Conservation (phyloP, 805 yeast species). For the Starmerella bacillaris region DNA sequence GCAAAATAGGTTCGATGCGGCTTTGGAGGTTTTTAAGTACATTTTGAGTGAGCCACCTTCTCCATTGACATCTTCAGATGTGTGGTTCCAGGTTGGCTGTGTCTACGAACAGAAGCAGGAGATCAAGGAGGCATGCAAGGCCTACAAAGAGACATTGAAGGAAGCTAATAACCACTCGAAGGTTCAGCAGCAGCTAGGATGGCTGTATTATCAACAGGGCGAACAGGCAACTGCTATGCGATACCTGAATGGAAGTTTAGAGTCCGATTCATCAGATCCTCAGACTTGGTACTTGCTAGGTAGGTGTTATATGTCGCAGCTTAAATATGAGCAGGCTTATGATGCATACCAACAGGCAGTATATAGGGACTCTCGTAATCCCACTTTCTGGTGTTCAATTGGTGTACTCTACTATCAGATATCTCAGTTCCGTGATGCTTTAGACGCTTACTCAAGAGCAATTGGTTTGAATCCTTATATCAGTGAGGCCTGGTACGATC, state of each 20-base stretch:
- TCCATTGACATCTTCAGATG: constrained; percentile 89
- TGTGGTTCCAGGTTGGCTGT: constrained; percentile 96
- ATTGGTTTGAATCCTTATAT: constrained; percentile 89
- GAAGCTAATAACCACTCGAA: constrained; percentile 90
- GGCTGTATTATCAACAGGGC: constrained; percentile 64
- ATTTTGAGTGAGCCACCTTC: constrained; percentile 82
- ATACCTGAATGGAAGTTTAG: constrained; percentile 70
- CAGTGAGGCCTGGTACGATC: constrained; percentile 95
- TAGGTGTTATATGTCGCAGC: constrained; percentile 89
- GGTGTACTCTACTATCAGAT: constrained; percentile 95
- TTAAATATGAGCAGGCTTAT: constrained; percentile 88
- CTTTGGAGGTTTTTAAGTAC: constrained; percentile 87
- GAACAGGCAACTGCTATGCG: constrained; percentile 64
- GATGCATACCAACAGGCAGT: constrained; percentile 98
- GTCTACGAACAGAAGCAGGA: constrained; percentile 88
- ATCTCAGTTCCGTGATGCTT: constrained; percentile 86
- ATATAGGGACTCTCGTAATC: constrained; percentile 87
- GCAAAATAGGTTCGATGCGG: constrained; percentile 70
- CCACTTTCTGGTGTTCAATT: constrained; percentile 92
- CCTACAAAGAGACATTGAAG: constrained; percentile 78
- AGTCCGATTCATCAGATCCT: constrained; percentile 78
- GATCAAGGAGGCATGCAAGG: constrained; percentile 80
- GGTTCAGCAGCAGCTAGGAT: constrained; percentile 88
- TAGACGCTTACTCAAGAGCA: constrained; percentile 94
- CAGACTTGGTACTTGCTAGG: constrained; percentile 96